These are phyloP conservation scores for Berberis vulgaris DNA, from an alignment of 164 flowering plant genomes.

Conservation along the genomic window DNA sequence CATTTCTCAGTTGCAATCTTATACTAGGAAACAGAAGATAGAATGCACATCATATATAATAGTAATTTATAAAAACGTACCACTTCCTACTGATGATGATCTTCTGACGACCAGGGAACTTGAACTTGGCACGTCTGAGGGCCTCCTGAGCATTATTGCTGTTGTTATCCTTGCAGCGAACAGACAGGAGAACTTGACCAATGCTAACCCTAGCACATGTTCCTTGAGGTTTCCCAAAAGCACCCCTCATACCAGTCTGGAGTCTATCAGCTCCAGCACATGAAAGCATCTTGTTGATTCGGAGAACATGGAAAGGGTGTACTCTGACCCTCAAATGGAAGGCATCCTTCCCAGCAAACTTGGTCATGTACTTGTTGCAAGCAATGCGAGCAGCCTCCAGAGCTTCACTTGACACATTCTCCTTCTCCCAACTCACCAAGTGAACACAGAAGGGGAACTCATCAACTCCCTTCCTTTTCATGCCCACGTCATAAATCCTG, in stretches of 20 bases:
- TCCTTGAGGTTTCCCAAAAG: slow-evolving; percentile 58
- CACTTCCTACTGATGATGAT: slow-evolving; percentile 60
- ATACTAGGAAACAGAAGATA: neutral
- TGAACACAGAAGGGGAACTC: slow-evolving; percentile 67
- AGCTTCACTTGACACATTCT: slow-evolving; percentile 61
- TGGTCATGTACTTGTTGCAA: slow-evolving; percentile 62
- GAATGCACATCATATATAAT: neutral
- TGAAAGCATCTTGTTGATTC: slow-evolving; percentile 67
- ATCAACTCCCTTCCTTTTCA: slow-evolving; percentile 45
- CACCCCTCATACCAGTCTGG: slow-evolving; percentile 69
- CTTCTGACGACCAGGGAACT: slow-evolving; percentile 64
- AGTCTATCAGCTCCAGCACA: slow-evolving; percentile 76
- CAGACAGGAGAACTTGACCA: slow-evolving; percentile 60
- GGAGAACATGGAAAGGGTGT: slow-evolving; percentile 60
- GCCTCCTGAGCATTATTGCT: slow-evolving; percentile 53
- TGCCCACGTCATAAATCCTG: slow-evolving; percentile 34
- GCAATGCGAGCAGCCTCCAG: slow-evolving; percentile 62
- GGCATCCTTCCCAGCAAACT: slow-evolving; percentile 60
- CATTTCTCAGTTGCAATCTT: too few species aligned
- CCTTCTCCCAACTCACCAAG: slow-evolving; percentile 61
- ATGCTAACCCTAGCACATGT: slow-evolving; percentile 52
- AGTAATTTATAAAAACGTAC: slow-evolving; percentile 14
- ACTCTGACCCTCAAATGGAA: slow-evolving; percentile 59
- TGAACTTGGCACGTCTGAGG: slow-evolving; percentile 57
- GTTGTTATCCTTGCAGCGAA: slow-evolving; percentile 53